These are phyloP conservation scores for Astrothelium subdiscretum DNA, from an alignment of 495 filamentous ascomycete species.

Conservation along the genomic window DNA sequence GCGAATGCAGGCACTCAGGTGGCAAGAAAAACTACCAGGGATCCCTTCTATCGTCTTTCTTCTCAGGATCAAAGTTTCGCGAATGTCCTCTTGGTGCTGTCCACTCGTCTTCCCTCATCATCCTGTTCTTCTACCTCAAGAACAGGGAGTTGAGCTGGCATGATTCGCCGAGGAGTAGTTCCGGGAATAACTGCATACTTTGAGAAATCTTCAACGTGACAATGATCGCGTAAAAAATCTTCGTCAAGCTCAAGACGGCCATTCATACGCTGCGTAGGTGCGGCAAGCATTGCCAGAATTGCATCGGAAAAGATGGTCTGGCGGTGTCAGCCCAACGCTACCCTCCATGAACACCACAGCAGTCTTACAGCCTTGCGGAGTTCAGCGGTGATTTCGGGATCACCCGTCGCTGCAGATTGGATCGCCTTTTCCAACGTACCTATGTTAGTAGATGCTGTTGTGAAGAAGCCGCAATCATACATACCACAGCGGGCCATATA, in stretches of 20 bases:
- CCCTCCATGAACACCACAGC: neutral
- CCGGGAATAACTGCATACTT: constrained; percentile 61
- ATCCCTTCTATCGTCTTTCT: neutral
- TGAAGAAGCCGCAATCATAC: constrained; percentile 15
- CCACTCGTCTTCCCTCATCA: constrained; percentile 63
- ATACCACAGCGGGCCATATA: constrained; percentile 68
- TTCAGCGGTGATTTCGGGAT: constrained; percentile 37
- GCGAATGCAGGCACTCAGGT: no score
- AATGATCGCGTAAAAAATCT: constrained; percentile 59
- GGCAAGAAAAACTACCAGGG: no score
- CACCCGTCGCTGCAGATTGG: constrained; percentile 60
- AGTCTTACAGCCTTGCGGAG: constrained; percentile 47
- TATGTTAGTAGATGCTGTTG: no score
- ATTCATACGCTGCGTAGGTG: constrained; percentile 51
- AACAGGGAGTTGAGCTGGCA: constrained; percentile 61
- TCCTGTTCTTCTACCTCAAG: constrained; percentile 67
- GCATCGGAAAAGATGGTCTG: constrained; percentile 68
- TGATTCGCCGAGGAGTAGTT: constrained; percentile 56
- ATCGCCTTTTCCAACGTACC: constrained; percentile 39
- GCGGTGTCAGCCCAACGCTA: neutral
- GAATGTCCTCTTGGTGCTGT: constrained; percentile 42
- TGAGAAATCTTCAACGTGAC: constrained; percentile 59
- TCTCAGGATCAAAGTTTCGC: constrained; percentile 29
- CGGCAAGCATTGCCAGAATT: constrained; percentile 58
- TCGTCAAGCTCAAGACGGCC: constrained; percentile 67